Percentiles rank a stretch among this genome's conserved stretches.
phyloP scores from a whole-genome alignment of 2,329 filamentous ascomycete species.

The Colletotrichum sublineola region DNA sequence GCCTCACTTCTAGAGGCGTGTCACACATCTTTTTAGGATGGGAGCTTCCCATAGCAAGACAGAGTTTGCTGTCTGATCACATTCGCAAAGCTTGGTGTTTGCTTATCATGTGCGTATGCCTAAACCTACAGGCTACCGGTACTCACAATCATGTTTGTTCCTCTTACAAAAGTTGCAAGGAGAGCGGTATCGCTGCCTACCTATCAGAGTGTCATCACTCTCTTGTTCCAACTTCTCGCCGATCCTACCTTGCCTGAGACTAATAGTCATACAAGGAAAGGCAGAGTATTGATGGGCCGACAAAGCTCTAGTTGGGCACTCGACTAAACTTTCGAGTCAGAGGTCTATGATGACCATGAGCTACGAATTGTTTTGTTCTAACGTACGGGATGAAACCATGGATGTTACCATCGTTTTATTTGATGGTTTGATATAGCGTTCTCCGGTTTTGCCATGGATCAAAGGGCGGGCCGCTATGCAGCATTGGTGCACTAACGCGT shows the following conservation, averaged over 20 bases:
- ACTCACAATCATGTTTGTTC: neutral
- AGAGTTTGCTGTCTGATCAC: conserved; percentile 11
- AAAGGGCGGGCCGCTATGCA: conserved; percentile 14
- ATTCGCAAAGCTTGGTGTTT: conserved; percentile 1
- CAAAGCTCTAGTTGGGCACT: conserved; percentile 3
- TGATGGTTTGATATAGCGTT: conserved; percentile 17
- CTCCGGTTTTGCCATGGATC: neutral
- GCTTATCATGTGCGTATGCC: neutral
- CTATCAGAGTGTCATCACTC: neutral
- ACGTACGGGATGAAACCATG: neutral
- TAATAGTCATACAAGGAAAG: neutral
- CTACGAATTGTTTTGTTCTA: neutral
- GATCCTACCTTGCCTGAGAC: neutral
- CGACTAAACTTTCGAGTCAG: conserved; percentile 29
- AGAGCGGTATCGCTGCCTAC: neutral
- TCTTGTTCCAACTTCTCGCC: neutral
- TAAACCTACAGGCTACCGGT: no score
- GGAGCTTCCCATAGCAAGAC: neutral
- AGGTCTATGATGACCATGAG: neutral
- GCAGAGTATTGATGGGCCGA: conserved; percentile 14
- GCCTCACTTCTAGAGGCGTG: neutral
- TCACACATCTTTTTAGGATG: neutral
- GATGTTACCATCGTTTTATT: conserved; percentile 14
- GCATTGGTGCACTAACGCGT: conserved; percentile 7
- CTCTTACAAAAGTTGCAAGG: neutral